phyloP scores from a whole-genome alignment of 768 basidiomycete genomes.

The Udeniomyces megalosporus region DNA sequence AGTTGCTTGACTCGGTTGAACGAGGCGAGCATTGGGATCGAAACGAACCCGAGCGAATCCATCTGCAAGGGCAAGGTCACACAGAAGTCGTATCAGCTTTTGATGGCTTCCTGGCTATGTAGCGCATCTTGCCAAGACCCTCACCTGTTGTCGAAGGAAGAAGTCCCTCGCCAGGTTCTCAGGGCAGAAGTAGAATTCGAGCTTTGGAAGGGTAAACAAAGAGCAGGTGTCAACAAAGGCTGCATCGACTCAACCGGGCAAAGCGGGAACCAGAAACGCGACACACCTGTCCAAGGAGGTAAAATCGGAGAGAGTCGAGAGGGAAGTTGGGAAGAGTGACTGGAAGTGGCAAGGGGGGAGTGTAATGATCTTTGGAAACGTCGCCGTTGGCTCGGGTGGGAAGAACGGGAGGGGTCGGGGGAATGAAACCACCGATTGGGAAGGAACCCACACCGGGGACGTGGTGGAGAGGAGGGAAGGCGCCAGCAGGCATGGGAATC shows the following conservation, averaged over 20 bases:
- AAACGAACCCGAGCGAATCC: constrained; percentile 78
- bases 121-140: background rate
- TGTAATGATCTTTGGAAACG: background rate
- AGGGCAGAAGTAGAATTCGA: constrained; percentile 82
- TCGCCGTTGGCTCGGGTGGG: background rate
- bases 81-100: no score
- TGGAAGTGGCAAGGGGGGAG: constrained; percentile 24
- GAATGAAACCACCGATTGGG: background rate
- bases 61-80: no score
- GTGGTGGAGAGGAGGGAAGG: background rate
- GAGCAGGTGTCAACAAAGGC: no score
- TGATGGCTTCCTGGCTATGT: no score
- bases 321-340: constrained; percentile 22
- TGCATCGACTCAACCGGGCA: no score
- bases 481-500: background rate
- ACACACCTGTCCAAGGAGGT: constrained; percentile 50
- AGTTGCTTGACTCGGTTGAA: constrained; percentile 68
- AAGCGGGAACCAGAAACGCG: no score
- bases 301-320: constrained; percentile 49
- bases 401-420: background rate
- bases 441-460: background rate
- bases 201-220: no score
- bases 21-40: constrained; percentile 60
- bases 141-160: constrained; percentile 58
- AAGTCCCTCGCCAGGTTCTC: constrained; percentile 82